Conservation (phyloP, 352 stramenopile genomes). For the Pythium periplocum region DNA sequence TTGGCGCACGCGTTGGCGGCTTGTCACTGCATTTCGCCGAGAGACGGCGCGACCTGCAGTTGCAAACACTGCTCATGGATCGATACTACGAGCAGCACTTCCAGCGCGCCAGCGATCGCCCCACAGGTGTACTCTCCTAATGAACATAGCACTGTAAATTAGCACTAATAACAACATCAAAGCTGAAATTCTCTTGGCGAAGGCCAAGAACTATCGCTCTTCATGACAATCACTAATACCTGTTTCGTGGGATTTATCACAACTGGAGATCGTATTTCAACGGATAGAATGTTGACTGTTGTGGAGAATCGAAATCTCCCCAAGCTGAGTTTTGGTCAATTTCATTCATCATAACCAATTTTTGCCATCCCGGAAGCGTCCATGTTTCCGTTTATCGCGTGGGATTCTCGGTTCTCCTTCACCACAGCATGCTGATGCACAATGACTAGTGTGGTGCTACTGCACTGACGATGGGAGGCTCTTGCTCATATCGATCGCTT, state of each 20-base stretch:
- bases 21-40: slow-evolving; percentile 74
- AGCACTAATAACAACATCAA: background rate
- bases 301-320: background rate
- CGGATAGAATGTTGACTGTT: too few relatives aligned
- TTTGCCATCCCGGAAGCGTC: too few relatives aligned
- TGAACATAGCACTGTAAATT: background rate
- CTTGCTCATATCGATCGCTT: too few relatives aligned
- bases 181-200: background rate
- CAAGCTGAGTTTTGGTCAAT: background rate
- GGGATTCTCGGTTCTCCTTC: too few relatives aligned
- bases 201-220: too few relatives aligned
- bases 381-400: too few relatives aligned
- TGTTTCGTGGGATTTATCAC: too few relatives aligned
- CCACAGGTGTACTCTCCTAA: slow-evolving; percentile 6
- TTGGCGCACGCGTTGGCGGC: slow-evolving; percentile 54
- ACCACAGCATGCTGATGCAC: background rate
- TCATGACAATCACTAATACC: too few relatives aligned
- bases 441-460: too few relatives aligned
- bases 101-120: slow-evolving; percentile 10
- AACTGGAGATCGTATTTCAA: too few relatives aligned
- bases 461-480: too few relatives aligned
- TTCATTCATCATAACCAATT: background rate
- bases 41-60: slow-evolving; percentile 44
- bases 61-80: slow-evolving; percentile 59
- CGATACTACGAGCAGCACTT: slow-evolving; percentile 63